Evolutionary conservation across 2,329 filamentous ascomycete species (phyloP), one percentile per base, ranked within the genome.

Genomic region (Exophiala lecanii-corni): DNA sequence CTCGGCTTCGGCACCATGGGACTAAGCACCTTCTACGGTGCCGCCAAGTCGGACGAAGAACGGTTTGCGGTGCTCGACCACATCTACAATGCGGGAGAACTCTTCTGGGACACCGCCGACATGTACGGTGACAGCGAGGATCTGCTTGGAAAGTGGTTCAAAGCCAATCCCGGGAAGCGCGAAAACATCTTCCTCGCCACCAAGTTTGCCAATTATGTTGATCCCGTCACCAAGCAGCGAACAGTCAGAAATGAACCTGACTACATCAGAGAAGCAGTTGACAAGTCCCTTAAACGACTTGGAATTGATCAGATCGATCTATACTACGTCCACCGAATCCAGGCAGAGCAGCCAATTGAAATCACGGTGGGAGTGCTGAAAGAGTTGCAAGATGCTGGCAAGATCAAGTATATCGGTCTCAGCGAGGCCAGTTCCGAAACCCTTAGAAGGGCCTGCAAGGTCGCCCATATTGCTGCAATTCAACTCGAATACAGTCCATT

Each of bases 401-500:
- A 78, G 47, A 69, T 76, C 55, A 64, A 66, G 43, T 64, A 74
- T 53, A 59, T 77, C 19, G 72, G 72, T 5, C 57, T 77, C 9
- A 70, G 63, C 6, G 70, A 72, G 50, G 65, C 67, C 44, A 68
- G 64, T 19, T 66, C 70, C 21, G 58, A 62, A 4, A 72, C 70
- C 1, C 64, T 78, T 25, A 65, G 68, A 13, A 63, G 73, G 28
- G 74, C 74, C 7, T 57, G 58, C 55, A 64, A 62, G 32, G 60
- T 76, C 5, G 64, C 65, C 39, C 71, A 66, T 13, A 70, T 78
- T 45, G 62, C 66, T 16, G 71, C 70, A 9, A 67, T 73, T 15
- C 72, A 78, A 59, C 63, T 73, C 40, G 73, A 75, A 56, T 75
- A 71, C 59, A 69, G 63, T 3, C 66, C 69, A 1, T 74, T 71